Evolutionary conservation across 345 rosid species (phyloP).

Genomic region (Reutealis trisperma): DNA sequence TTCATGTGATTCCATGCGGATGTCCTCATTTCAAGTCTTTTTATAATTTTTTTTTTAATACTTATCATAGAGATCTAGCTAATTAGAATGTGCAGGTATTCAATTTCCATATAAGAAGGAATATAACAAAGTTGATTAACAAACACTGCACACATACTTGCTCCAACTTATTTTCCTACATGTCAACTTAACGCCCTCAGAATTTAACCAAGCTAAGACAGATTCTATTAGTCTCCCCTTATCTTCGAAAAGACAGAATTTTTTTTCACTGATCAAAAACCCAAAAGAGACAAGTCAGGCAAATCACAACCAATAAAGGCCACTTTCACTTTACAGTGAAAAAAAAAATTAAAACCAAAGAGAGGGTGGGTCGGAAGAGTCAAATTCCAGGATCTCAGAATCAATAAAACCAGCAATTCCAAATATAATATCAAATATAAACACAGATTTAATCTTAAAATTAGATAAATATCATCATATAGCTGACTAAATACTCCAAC

Average conservation of each 20-base stretch:
- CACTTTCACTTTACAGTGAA: no score
- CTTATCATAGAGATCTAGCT: background rate
- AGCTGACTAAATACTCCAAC: background rate
- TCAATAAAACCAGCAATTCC: constrained; percentile 11
- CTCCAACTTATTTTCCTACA: background rate
- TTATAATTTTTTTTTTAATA: background rate
- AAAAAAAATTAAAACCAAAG: no score
- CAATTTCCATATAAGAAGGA: background rate
- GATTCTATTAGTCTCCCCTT: background rate
- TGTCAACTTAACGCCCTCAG: background rate
- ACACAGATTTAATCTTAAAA: background rate
- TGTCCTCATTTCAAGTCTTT: no score
- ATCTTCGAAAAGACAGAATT: background rate
- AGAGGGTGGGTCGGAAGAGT: no score
- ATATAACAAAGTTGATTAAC: no score
- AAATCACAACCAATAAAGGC: background rate
- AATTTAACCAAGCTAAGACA: background rate
- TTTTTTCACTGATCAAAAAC: background rate
- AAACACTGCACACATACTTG: background rate
- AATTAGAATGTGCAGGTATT: background rate
- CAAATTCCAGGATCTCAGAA: constrained; percentile 6
- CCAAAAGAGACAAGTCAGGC: background rate
- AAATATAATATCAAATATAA: constrained; percentile 3
- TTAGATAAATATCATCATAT: background rate
- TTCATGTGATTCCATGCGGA: no score